Evolutionary conservation across 2,329 filamentous ascomycete species (phyloP).

Genomic region (Fonsecaea nubica): DNA sequence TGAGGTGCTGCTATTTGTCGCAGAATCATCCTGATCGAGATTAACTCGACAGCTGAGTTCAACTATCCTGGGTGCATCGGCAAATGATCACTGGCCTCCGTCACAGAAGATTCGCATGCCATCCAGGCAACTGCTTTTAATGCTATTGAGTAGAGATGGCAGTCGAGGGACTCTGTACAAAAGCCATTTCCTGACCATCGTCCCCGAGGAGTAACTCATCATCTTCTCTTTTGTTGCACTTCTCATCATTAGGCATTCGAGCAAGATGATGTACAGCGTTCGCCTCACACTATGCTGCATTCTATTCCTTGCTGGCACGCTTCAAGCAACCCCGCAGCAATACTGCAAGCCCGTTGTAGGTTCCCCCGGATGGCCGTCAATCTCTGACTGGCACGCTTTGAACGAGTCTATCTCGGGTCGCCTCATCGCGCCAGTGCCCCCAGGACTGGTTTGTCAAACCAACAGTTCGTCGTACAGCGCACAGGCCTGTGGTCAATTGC

Average conservation of each 20-base stretch:
- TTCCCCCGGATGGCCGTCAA: slow-evolving; percentile 46
- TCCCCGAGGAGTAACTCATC: neutral
- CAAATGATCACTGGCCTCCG: slow-evolving; percentile 2
- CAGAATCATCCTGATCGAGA: slow-evolving; percentile 19
- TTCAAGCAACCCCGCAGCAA: slow-evolving; percentile 20
- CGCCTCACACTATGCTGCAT: neutral
- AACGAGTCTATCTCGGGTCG: slow-evolving; percentile 49
- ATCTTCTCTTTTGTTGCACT: neutral
- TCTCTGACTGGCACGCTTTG: slow-evolving; percentile 46
- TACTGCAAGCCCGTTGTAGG: slow-evolving; percentile 38
- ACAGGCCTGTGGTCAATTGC: slow-evolving; percentile 45
- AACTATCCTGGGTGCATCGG: neutral
- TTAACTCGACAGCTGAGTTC: neutral
- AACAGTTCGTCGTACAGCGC: slow-evolving; percentile 43
- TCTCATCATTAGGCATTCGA: neutral
- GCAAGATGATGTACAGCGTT: slow-evolving; percentile 12
- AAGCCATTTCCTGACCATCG: neutral
- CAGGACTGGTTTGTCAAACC: slow-evolving; percentile 56
- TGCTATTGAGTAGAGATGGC: neutral
- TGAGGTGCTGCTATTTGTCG: neutral
- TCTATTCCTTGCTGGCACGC: slow-evolving; percentile 6
- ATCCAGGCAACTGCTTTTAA: neutral
- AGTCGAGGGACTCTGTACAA: neutral
- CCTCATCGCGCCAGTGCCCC: slow-evolving; percentile 48
- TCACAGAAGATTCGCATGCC: slow-evolving; percentile 6